phyloP scores from a whole-genome alignment of 1,284 basidiomycete genomes.

The Ustilago tritici region DNA sequence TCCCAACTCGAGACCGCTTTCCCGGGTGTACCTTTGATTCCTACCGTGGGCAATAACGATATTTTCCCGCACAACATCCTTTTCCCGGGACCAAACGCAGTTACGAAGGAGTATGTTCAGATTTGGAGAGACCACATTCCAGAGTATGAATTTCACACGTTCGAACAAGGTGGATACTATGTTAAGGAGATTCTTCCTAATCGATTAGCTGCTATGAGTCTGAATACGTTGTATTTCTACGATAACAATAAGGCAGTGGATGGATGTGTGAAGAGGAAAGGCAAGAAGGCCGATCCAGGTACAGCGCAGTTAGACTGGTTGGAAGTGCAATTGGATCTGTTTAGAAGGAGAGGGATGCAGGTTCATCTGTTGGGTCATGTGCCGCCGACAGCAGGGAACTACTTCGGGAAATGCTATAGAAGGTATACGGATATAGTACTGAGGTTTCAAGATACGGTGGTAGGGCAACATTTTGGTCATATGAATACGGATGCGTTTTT shows the following conservation, averaged over 20 bases:
- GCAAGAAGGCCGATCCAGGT: slow-evolving; percentile 50
- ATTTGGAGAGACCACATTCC: slow-evolving; percentile 89
- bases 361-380: slow-evolving; percentile 75
- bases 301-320: slow-evolving; percentile 79
- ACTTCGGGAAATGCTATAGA: slow-evolving; percentile 85
- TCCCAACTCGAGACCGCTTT: slow-evolving; percentile 80
- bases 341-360: slow-evolving; percentile 82
- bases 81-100: slow-evolving; percentile 79
- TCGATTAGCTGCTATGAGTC: slow-evolving; percentile 81
- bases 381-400: slow-evolving; percentile 83
- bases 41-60: slow-evolving; percentile 79
- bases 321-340: slow-evolving; percentile 82
- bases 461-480: slow-evolving; percentile 87
- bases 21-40: slow-evolving; percentile 83
- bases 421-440: slow-evolving; percentile 83
- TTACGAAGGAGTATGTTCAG: slow-evolving; percentile 77
- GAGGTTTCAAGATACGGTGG: slow-evolving; percentile 87
- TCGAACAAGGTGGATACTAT: slow-evolving; percentile 79
- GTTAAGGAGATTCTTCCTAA: slow-evolving; percentile 84
- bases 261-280: slow-evolving; percentile 64
- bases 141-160: slow-evolving; percentile 78
- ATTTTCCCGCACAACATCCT: slow-evolving; percentile 70
- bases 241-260: slow-evolving; percentile 84
- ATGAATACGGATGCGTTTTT: slow-evolving; percentile 71
- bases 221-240: slow-evolving; percentile 94